These are phyloP conservation scores for Volvox africanus DNA, from an alignment of 139 green algal species.

Conservation along the genomic window DNA sequence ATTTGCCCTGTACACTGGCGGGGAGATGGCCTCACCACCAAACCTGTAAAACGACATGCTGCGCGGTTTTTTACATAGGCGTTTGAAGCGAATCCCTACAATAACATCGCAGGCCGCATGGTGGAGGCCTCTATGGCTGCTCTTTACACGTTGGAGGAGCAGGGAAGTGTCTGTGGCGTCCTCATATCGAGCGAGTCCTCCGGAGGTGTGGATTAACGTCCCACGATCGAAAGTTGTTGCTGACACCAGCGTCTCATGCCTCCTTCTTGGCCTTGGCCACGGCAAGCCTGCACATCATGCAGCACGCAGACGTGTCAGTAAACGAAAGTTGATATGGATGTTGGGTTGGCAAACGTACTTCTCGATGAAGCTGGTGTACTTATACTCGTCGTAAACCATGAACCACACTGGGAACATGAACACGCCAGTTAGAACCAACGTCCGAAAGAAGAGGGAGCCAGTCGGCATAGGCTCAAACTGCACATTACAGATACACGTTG, in stretches of 20 bases:
- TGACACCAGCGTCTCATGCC: neutral
- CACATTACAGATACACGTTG: neutral
- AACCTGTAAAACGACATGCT: too few relatives aligned
- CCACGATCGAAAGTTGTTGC: neutral
- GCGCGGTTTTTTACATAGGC: too few relatives aligned
- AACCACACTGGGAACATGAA: slow-evolving; percentile 49
- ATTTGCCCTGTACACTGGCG: too few relatives aligned
- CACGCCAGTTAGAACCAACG: slow-evolving; percentile 10
- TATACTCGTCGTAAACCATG: slow-evolving; percentile 33
- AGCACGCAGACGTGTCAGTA: neutral
- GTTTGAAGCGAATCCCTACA: too few relatives aligned
- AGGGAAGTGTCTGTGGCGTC: slow-evolving; percentile 8
- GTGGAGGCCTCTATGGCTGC: slow-evolving; percentile 32
- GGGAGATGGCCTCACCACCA: too few relatives aligned
- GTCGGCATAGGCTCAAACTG: slow-evolving; percentile 48
- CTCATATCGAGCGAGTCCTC: slow-evolving; percentile 34
- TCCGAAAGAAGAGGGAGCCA: slow-evolving; percentile 31
- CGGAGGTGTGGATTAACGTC: neutral
- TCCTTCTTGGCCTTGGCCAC: slow-evolving; percentile 24
- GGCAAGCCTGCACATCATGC: neutral
- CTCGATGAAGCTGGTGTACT: slow-evolving; percentile 40
- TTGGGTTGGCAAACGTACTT: slow-evolving; percentile 6
- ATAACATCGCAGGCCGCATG: slow-evolving; percentile 25
- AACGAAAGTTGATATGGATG: too few relatives aligned
- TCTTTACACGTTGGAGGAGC: slow-evolving; percentile 28